Evolutionary conservation across 495 filamentous ascomycete species (phyloP).

Genomic region (Tirmania nivea): DNA sequence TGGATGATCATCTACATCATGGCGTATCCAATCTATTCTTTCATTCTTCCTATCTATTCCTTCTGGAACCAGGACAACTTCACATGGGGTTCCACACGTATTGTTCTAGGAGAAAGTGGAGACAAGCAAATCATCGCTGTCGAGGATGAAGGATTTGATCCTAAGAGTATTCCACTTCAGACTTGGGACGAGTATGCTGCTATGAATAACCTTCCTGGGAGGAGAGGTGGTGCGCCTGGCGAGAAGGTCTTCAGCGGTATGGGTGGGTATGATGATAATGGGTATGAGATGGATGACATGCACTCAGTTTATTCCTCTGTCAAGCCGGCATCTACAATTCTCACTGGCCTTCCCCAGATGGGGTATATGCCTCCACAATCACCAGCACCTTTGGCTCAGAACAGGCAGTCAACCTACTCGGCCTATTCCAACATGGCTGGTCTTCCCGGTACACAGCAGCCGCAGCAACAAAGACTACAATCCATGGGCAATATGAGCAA

Average conservation of each 20-base stretch:
- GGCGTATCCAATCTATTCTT: constrained; percentile 83
- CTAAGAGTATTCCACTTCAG: constrained; percentile 77
- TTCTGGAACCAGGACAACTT: constrained; percentile 99
- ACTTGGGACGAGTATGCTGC: constrained; percentile 95
- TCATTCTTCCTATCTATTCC: constrained; percentile 81
- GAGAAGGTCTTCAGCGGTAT: constrained; percentile 41
- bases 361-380: constrained; percentile 66
- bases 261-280: constrained; percentile 32
- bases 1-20: constrained; percentile 98
- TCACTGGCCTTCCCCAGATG: constrained; percentile 61
- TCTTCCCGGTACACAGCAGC: constrained; percentile 19
- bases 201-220: constrained; percentile 74
- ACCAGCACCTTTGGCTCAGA: constrained; percentile 39
- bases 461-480: constrained; percentile 27
- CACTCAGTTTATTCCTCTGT: constrained; percentile 89
- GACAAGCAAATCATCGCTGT: constrained; percentile 70
- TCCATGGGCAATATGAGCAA: constrained; percentile 37
- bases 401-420: constrained; percentile 35
- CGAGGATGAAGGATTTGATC: constrained; percentile 74
- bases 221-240: constrained; percentile 39
- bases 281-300: constrained; percentile 92
- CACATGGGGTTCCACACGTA: constrained; percentile 91
- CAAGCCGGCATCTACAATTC: constrained; percentile 74
- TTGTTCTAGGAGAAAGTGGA: constrained; percentile 86
- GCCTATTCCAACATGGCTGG: constrained; percentile 34